These are phyloP conservation scores for Amanita phalloides DNA, from an alignment of 768 basidiomycete genomes.

Conservation along the genomic window DNA sequence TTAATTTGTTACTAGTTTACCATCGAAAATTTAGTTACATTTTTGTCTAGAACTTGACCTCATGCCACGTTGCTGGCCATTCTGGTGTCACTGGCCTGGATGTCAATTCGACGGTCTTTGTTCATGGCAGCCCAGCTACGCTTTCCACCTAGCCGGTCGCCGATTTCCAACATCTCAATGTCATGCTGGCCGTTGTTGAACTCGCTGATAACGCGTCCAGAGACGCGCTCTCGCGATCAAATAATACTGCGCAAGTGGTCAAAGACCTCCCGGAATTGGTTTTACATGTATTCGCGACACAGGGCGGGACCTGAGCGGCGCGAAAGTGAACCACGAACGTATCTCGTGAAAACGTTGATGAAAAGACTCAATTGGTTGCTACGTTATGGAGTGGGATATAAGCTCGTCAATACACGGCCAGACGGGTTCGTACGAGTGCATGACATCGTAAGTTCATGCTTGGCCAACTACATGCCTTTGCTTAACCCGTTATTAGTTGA, in stretches of 20 bases:
- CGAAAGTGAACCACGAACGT: background rate
- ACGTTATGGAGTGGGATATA: constrained; percentile 57
- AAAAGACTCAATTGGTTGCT: constrained; percentile 40
- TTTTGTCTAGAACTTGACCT: background rate
- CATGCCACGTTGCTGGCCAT: background rate
- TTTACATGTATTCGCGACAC: background rate
- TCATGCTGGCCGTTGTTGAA: background rate
- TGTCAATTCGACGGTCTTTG: background rate
- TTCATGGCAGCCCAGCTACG: background rate
- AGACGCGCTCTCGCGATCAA: background rate
- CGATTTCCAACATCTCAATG: background rate
- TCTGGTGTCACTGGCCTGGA: background rate
- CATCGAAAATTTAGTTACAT: background rate
- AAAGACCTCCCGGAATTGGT: background rate
- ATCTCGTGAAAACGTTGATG: background rate
- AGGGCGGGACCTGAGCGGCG: no score
- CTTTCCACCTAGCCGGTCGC: background rate
- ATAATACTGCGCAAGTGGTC: background rate
- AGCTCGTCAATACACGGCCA: constrained; percentile 48
- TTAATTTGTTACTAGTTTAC: background rate
- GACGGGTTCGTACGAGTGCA: constrained; percentile 70
- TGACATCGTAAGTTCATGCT: constrained; percentile 48
- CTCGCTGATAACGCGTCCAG: background rate
- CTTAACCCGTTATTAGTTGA: background rate
- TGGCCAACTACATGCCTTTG: background rate